Evolutionary conservation across 2,329 filamentous ascomycete genomes (phyloP).

Genomic region (Fusarium longipes): DNA sequence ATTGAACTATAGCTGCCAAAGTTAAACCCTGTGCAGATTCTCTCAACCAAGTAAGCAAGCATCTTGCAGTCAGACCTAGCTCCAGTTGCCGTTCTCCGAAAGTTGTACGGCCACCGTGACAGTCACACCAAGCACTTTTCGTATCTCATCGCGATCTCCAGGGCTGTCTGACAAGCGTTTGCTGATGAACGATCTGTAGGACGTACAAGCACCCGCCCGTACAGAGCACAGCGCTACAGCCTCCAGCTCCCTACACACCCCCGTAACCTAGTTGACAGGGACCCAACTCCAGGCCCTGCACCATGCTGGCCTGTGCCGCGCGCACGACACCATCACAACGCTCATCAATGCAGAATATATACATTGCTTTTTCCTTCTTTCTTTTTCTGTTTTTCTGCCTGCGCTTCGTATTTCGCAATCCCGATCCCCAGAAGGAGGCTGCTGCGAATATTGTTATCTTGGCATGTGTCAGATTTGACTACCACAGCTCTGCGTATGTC

Average conservation of each 20-base stretch:
- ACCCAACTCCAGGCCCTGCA: constrained; percentile 6
- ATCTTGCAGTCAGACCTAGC: constrained; percentile 22
- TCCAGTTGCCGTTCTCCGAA: constrained; percentile 34
- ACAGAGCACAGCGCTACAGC: not conserved
- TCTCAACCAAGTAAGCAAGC: constrained; percentile 4
- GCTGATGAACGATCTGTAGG: constrained; percentile 8
- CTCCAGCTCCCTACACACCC: not conserved
- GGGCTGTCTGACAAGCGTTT: constrained; percentile 2
- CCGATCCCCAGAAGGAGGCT: not conserved
- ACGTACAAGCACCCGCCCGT: not conserved
- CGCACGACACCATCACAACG: constrained; percentile 22
- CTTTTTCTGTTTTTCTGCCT: constrained; percentile 1
- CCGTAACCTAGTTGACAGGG: not conserved
- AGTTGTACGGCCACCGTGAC: constrained; percentile 25
- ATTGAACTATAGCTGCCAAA: constrained; percentile 3
- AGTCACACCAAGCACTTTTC: constrained; percentile 14
- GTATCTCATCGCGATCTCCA: constrained; percentile 26
- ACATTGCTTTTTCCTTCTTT: constrained; percentile 33
- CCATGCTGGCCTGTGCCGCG: constrained; percentile 17
- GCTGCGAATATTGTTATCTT: constrained; percentile 3
- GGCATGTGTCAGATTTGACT: constrained; percentile 28
- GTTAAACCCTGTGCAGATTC: constrained; percentile 23
- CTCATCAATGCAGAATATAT: constrained; percentile 21
- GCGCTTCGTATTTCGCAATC: constrained; percentile 22
- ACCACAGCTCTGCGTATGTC: constrained; percentile 1